These are phyloP conservation scores for Phytophthora palmivora DNA, from an alignment of 352 stramenopile species.

Conservation along the genomic window DNA sequence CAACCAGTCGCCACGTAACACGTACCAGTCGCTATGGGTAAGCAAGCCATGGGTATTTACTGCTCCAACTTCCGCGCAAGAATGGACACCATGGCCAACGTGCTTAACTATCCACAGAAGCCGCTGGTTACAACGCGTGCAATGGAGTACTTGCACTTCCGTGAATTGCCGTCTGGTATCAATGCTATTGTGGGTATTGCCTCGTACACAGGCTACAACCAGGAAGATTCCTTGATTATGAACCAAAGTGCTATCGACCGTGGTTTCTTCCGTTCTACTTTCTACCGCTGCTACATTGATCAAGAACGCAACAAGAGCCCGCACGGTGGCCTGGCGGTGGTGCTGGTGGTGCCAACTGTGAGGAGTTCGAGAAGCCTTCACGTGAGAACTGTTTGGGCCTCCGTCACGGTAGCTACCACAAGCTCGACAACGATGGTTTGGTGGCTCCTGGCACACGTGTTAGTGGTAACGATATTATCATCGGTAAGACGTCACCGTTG, in stretches of 20 bases:
- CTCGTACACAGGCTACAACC: slow-evolving; percentile 96
- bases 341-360: slow-evolving; percentile 68
- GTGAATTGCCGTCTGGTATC: slow-evolving; percentile 98
- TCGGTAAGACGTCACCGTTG: slow-evolving; percentile 98
- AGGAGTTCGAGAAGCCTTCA: slow-evolving; percentile 97
- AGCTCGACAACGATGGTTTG: slow-evolving; percentile 98
- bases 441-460: slow-evolving; percentile 96
- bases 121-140: slow-evolving; percentile 98
- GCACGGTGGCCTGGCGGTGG: slow-evolving; percentile 65
- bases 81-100: slow-evolving; percentile 99
- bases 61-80: slow-evolving; percentile 98
- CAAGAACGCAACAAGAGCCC: slow-evolving; percentile 91
- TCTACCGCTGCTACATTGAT: slow-evolving; percentile 99
- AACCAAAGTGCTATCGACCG: slow-evolving; percentile 99
- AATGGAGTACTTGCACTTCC: slow-evolving; percentile 99
- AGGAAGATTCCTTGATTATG: slow-evolving; percentile 99
- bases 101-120: slow-evolving; percentile 99
- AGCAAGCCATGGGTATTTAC: slow-evolving; percentile 99
- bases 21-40: slow-evolving; percentile 99
- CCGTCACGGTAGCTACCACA: slow-evolving; percentile 98
- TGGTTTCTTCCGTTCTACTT: slow-evolving; percentile 98
- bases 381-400: slow-evolving; percentile 95
- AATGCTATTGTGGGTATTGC: slow-evolving; percentile 96
- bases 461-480: slow-evolving; percentile 98
- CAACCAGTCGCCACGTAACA: slow-evolving; percentile 99